Conservation (phyloP, 139 green algal species). For the Micromonas commoda region DNA sequence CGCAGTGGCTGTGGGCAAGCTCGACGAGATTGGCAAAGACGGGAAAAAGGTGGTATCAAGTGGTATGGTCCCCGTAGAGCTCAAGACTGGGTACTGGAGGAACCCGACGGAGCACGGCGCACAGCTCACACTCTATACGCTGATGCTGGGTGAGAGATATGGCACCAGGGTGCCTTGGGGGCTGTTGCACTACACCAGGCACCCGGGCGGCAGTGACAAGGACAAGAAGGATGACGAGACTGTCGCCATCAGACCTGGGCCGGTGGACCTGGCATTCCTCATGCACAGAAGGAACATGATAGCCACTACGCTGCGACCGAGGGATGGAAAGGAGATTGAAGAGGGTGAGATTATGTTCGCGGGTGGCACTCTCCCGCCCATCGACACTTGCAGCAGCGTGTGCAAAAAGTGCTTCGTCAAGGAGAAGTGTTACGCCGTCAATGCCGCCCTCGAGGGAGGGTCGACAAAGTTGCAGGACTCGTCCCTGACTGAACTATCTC, state of each 20-base stretch:
- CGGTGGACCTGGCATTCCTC: background rate
- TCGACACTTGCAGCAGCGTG: background rate
- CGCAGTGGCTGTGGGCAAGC: background rate
- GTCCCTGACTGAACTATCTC: background rate
- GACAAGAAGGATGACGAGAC: constrained; percentile 6
- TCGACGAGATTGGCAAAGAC: background rate
- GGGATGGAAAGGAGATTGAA: background rate
- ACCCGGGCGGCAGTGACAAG: background rate
- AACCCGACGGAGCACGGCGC: constrained; percentile 7
- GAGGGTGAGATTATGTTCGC: background rate
- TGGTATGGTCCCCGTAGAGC: constrained; percentile 6
- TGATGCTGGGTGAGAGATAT: constrained; percentile 23
- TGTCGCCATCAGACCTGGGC: background rate
- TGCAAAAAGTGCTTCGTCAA: constrained; percentile 6
- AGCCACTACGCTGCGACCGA: background rate
- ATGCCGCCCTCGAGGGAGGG: constrained; percentile 6
- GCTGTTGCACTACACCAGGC: constrained; percentile 23
- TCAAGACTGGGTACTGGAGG: constrained; percentile 20
- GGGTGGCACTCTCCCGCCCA: background rate
- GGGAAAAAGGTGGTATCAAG: background rate
- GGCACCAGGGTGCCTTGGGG: background rate
- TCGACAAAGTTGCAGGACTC: background rate
- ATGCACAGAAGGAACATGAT: constrained; percentile 5
- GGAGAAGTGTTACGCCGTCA: constrained; percentile 2
- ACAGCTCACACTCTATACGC: constrained; percentile 10